Base-by-base conservation (phyloP, 2,329 filamentous ascomycete species). In the Ceratocystis cubensis region DNA sequence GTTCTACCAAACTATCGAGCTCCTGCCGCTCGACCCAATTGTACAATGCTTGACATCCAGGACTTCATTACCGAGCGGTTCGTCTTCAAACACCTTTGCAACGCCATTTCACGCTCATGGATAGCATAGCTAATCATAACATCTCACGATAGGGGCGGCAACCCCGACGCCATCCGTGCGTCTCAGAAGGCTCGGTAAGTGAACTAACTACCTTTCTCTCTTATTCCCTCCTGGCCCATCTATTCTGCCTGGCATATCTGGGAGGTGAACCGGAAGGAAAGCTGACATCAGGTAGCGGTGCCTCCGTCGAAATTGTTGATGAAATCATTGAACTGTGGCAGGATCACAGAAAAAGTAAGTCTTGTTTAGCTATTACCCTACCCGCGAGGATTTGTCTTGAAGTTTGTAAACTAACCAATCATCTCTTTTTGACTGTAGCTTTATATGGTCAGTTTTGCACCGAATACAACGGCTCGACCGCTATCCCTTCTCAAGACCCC, bases 101-200 rank as follows among this genome's bases (percentile, higher is more conserved):
- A 5, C 15, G 45, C 8, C 7, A 28, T 50, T 17, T 57, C 2
- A 5, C 48, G 48, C 25, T 5, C 2, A 22, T 25, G 48, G 1
- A 13, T 25, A 22, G 15, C n/a, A 10, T 45, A 48, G 45, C 30
- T 50, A 22, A 63, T 66, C 44, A 56, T 22, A 15, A 28, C n/a
- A 56, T 20, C 15, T 59, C n/a, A 30, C 53, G 25, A 50, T 25
- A 68, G 91, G 72, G 94, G 93, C 71, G 94, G 94, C 72, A 85
- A 97, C 78, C 90, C 91, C 17, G 88, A 96, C 74, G 87, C 86
- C 79, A 94, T 99, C 77, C 88, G 89, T 76, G 91, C 96, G 76
- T 94, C 88, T 70, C 94, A 99, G 78, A 84, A 88, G 71, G 86
- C 86, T 74, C 87, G 94, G 72, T 84, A 85, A 79, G 67, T 66